Conservation (phyloP, 768 basidiomycete genomes). For the Inosperma sp. region DNA sequence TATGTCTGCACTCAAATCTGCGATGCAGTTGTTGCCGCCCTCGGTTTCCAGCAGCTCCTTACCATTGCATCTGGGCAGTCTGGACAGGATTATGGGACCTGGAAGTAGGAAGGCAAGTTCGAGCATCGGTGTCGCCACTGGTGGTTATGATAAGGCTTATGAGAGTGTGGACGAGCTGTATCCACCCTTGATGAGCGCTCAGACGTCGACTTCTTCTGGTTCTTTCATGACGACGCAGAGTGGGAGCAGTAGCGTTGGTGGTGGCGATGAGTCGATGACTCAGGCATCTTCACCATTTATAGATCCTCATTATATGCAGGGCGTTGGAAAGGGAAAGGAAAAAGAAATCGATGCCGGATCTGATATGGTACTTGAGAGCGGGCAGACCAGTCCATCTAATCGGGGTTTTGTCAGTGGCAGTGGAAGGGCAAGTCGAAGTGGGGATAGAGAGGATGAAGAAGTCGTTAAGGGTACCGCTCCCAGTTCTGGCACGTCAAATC, state of each 20-base stretch:
- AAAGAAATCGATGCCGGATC: too few species aligned
- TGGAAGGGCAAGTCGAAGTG: too few species aligned
- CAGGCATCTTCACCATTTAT: too few species aligned
- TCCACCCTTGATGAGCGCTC: constrained; percentile 5
- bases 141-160: not conserved
- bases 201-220: constrained; percentile 1
- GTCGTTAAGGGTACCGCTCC: not conserved
- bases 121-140: not conserved
- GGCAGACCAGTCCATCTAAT: too few species aligned
- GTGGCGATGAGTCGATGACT: not conserved
- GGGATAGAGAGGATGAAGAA: too few species aligned
- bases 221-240: not conserved
- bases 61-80: not conserved
- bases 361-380: too few species aligned
- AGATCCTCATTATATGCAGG: not conserved
- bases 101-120: constrained; percentile 7
- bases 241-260: not conserved
- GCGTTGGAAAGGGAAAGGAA: too few species aligned
- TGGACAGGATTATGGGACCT: not conserved
- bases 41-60: constrained; percentile 1
- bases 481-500: not conserved
- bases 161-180: not conserved
- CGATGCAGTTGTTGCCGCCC: constrained; percentile 2
- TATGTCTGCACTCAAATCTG: not conserved
- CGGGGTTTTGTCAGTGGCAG: too few species aligned